Base-by-base conservation (phyloP, 495 filamentous ascomycete species). In the Xylaria nigripes region DNA sequence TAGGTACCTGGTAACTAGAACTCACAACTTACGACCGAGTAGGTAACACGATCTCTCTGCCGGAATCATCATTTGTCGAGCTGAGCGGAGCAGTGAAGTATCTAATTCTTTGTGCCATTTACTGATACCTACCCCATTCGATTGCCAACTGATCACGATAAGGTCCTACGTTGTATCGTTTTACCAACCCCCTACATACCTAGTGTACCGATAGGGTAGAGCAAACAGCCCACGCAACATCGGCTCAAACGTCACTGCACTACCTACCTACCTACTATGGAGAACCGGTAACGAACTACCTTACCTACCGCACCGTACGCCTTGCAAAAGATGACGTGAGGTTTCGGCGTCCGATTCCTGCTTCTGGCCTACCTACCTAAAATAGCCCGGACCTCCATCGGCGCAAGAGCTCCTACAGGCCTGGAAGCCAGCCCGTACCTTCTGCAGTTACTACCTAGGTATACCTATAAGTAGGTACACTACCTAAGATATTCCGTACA, bases 151-250 rank as follows among this genome's bases (percentile, higher is more conserved):
- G 36, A 18, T 13, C 38, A 45, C 48, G 53, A 55, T 18, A n/a
- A n/a, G n/a, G n/a, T n/a, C n/a, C n/a, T n/a, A n/a, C n/a, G n/a
- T n/a, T n/a, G n/a, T n/a, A n/a, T n/a, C n/a, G n/a, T n/a, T n/a
- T n/a, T n/a, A n/a, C n/a, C n/a, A n/a, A n/a, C n/a, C n/a, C n/a
- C n/a, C n/a, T 46, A 34, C 46, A 50, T 42, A 43, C 16, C 6
- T 12, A 9, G 32, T 36, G 32, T 13, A 46, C 53, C 49, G 36
- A 55, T 25, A 45, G 29, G n/a, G 18, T 27, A 27, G 15, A 15
- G 34, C 13, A 36, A 55, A 55, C 53, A 49, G 53, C 46, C 53
- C 53, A 55, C 40, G 38, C 32, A 13, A 36, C 2, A 5, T 21
- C n/a, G n/a, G n/a, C 19, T 19, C 21, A 19, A 23, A 13, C 6